Conservation (phyloP, 2,329 filamentous ascomycete species). For the Claviceps monticola region DNA sequence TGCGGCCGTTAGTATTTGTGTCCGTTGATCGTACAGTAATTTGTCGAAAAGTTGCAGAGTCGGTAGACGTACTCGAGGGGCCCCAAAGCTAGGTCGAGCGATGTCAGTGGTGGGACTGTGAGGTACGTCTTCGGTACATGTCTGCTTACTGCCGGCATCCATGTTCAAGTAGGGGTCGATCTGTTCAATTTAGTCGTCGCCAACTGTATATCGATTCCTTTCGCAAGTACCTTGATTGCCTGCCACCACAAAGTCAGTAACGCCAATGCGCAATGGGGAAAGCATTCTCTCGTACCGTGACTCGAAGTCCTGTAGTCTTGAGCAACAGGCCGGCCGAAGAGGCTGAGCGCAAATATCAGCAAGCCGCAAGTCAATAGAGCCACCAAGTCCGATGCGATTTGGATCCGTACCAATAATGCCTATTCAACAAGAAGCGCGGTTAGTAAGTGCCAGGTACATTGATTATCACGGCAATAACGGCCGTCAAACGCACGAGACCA, state of each 20-base stretch:
- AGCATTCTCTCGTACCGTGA: constrained; percentile 8
- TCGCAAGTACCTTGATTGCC: not conserved
- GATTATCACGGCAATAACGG: not conserved
- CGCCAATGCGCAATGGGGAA: not conserved
- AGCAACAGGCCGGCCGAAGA: constrained; percentile 50
- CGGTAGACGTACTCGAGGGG: constrained; percentile 18
- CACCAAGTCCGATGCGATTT: too few species aligned
- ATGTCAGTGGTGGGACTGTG: not conserved
- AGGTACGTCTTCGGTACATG: not conserved
- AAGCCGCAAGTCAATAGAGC: not conserved
- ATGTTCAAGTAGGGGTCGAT: constrained; percentile 37
- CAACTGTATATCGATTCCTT: not conserved
- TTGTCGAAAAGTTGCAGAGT: not conserved
- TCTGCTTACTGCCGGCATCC: constrained; percentile 14
- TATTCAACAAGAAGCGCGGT: not conserved
- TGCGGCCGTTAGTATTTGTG: constrained; percentile 3
- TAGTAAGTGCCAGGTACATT: not conserved
- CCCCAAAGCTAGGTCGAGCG: constrained; percentile 6
- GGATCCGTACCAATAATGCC: constrained; percentile 5
- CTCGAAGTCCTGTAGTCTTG: constrained; percentile 14
- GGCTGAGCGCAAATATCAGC: constrained; percentile 26
- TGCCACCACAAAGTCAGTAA: not conserved
- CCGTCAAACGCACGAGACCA: not conserved
- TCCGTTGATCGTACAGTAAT: too few species aligned
- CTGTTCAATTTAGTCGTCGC: constrained; percentile 4